phyloP scores from a whole-genome alignment of 345 rosid genomes.

The Brassica rapa region DNA sequence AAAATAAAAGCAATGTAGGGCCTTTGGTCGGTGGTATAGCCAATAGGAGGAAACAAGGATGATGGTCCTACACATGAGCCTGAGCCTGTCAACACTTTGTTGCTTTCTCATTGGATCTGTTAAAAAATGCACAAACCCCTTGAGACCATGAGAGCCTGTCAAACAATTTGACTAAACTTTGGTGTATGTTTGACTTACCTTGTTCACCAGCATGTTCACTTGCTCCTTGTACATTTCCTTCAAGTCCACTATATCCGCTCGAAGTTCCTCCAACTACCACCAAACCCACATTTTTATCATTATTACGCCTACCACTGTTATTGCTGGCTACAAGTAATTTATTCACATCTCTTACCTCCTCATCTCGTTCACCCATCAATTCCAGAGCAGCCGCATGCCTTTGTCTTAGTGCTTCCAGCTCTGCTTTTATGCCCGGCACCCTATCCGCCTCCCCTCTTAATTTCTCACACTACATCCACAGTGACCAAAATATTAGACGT shows the following conservation, averaged over 20 bases:
- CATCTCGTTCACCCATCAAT: conserved; percentile 99
- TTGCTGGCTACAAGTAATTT: not conserved
- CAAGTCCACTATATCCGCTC: conserved; percentile 91
- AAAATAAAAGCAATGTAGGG: not conserved
- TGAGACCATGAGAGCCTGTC: conserved; percentile 19
- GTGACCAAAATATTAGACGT: conserved; percentile 25
- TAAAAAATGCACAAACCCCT: conserved; percentile 17
- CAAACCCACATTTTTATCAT: conserved; percentile 23
- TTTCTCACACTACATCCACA: conserved; percentile 77
- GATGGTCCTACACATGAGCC: not conserved
- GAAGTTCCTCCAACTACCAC: conserved; percentile 95
- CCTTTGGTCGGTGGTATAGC: conserved; percentile 21
- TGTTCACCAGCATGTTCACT: conserved; percentile 94
- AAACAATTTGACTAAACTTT: not conserved
- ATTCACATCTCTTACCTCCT: conserved; percentile 63
- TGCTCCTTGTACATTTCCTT: conserved; percentile 99
- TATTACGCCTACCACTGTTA: conserved; percentile 11
- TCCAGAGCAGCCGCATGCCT: conserved; percentile 97
- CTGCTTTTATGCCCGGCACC: conserved; percentile 83
- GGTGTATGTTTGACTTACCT: conserved; percentile 51
- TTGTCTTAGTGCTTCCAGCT: conserved; percentile 88
- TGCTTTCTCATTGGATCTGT: conserved; percentile 39
- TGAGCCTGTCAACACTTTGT: conserved; percentile 22
- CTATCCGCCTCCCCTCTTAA: conserved; percentile 66
- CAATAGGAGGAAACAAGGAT: conserved; percentile 17